Percentiles rank a stretch among this genome's conserved stretches.
Conservation (phyloP, 768 basidiomycete genomes). For the Sporobolomyces phaffii region DNA sequence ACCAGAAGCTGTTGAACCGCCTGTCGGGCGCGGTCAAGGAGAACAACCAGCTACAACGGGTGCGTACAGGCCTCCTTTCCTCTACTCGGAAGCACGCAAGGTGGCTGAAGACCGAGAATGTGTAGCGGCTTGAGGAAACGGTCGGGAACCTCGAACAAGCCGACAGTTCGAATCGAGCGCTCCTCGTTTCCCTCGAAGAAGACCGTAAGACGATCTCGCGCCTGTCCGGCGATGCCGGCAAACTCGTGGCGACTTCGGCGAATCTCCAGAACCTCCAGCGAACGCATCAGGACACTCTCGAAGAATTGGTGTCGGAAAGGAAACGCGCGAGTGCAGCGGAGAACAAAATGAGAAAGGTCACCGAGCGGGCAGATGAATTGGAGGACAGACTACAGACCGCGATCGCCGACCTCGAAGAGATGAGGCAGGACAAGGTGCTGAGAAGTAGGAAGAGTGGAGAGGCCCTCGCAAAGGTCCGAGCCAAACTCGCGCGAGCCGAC, state of each 20-base stretch:
- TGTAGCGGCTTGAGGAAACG: slow-evolving; percentile 68
- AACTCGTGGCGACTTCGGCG: slow-evolving; percentile 65
- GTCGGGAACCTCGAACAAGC: slow-evolving; percentile 73
- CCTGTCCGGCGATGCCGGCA: slow-evolving; percentile 63
- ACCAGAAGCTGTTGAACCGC: slow-evolving; percentile 46
- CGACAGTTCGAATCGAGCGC: slow-evolving; percentile 68
- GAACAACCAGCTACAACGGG: slow-evolving; percentile 61
- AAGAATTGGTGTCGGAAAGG: slow-evolving; percentile 68
- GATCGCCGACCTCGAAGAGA: slow-evolving; percentile 33
- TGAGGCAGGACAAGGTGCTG: slow-evolving; percentile 38
- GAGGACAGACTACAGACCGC: slow-evolving; percentile 29
- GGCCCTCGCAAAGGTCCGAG: slow-evolving; percentile 16
- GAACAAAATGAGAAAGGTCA: slow-evolving; percentile 50
- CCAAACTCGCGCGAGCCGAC: neutral
- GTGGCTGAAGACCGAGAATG: neutral
- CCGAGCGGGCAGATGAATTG: slow-evolving; percentile 19
- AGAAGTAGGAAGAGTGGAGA: slow-evolving; percentile 25
- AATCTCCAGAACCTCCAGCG: slow-evolving; percentile 60
- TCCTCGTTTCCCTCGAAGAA: slow-evolving; percentile 68
- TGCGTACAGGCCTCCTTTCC: slow-evolving; percentile 38
- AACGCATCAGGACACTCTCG: slow-evolving; percentile 68
- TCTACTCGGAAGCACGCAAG: neutral
- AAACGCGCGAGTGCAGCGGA: slow-evolving; percentile 66
- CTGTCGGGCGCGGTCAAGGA: slow-evolving; percentile 53
- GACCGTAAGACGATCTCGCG: slow-evolving; percentile 62